phyloP scores from a whole-genome alignment of 2,329 filamentous ascomycete genomes.

The Penicillium italicum region DNA sequence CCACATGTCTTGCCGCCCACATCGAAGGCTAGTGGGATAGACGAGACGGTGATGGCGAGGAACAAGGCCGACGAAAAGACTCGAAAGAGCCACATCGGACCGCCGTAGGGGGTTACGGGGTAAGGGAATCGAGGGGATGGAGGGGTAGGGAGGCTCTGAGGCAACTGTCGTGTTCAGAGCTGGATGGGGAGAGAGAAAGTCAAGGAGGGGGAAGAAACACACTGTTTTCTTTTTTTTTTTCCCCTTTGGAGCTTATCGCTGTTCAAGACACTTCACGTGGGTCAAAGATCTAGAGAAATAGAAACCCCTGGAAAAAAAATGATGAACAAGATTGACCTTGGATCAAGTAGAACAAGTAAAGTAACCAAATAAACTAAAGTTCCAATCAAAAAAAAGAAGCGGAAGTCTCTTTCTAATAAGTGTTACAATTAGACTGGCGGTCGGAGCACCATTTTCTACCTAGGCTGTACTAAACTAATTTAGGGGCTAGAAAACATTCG shows the following conservation, averaged over 20 bases:
- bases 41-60: constrained; percentile 87
- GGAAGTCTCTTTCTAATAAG: constrained; percentile 1
- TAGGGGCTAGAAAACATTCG: background rate
- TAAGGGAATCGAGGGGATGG: constrained; percentile 8
- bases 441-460: background rate
- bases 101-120: constrained; percentile 23
- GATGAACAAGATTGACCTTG: background rate
- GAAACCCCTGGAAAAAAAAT: background rate
- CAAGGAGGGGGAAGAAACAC: background rate
- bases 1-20: constrained; percentile 93
- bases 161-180: background rate
- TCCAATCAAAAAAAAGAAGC: background rate
- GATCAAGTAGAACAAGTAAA: background rate
- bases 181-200: background rate
- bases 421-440: constrained; percentile 1
- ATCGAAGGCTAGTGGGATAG: constrained; percentile 95
- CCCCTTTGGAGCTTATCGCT: background rate
- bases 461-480: background rate
- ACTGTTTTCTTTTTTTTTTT: background rate
- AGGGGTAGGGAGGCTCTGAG: background rate
- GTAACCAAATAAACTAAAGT: background rate
- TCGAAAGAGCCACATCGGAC: constrained; percentile 76
- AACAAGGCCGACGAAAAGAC: constrained; percentile 78
- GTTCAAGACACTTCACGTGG: background rate
- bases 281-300: background rate